Conservation (phyloP, 2,329 filamentous ascomycete species). For the Monosporascus sp. region DNA sequence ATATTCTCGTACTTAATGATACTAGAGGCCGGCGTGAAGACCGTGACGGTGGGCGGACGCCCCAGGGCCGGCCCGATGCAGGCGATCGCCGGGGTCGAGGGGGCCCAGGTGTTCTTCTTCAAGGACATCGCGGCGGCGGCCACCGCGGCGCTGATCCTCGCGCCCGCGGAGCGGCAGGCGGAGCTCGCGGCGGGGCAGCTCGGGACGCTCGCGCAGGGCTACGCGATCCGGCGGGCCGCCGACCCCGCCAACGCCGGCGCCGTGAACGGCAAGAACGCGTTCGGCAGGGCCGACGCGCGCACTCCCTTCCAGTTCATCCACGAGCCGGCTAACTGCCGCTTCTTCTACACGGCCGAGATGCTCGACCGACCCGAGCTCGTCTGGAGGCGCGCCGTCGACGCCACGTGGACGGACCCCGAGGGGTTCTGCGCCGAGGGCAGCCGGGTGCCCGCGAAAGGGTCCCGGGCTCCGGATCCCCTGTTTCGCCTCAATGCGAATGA, state of each 20-base stretch:
- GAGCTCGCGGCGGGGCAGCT: conserved; percentile 19
- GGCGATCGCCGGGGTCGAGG: conserved; percentile 43
- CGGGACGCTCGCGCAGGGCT: conserved; percentile 26
- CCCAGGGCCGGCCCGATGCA: conserved; percentile 40
- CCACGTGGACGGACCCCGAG: conserved; percentile 28
- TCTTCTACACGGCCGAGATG: conserved; percentile 41
- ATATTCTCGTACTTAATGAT: conserved; percentile 51
- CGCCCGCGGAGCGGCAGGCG: conserved; percentile 9
- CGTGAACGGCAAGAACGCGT: conserved; percentile 32
- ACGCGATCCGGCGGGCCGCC: conserved; percentile 24
- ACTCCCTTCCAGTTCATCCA: conserved; percentile 40
- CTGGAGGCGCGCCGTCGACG: conserved; percentile 34
- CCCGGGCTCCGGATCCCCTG: conserved; percentile 14
- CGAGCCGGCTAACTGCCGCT: conserved; percentile 37
- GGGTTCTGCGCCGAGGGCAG: conserved; percentile 28
- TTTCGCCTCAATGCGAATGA: not conserved
- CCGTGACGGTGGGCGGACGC: conserved; percentile 41
- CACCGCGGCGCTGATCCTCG: conserved; percentile 18
- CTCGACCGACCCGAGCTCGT: conserved; percentile 31
- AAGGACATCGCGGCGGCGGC: conserved; percentile 22
- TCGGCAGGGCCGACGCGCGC: conserved; percentile 21
- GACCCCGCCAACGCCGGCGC: conserved; percentile 17
- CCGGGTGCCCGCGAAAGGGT: conserved; percentile 13
- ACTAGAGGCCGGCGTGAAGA: conserved; percentile 40
- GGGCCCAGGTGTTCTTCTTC: conserved; percentile 31